Percentiles rank a stretch among this genome's conserved stretches.
Evolutionary conservation across 768 basidiomycete genomes (phyloP).

Genomic region (Cubamyces sp.): DNA sequence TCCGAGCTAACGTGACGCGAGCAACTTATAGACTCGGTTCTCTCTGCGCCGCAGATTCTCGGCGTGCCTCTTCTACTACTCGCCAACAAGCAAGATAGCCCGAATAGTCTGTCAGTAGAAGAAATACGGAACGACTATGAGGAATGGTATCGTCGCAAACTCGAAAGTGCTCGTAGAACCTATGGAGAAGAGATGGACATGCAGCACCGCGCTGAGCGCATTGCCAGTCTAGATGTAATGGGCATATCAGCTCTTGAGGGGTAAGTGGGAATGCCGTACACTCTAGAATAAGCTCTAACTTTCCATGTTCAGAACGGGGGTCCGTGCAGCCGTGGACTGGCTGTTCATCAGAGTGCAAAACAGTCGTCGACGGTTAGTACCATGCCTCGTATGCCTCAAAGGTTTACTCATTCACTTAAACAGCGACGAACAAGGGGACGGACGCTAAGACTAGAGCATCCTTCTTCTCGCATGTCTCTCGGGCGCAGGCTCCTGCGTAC

Average conservation of each 20-base stretch:
- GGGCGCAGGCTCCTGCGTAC: no score
- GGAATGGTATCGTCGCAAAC: slow-evolving; percentile 79
- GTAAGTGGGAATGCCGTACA: slow-evolving; percentile 45
- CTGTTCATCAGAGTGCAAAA: slow-evolving; percentile 93
- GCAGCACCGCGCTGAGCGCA: slow-evolving; percentile 38
- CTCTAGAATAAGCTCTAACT: no score
- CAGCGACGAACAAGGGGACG: slow-evolving; percentile 17
- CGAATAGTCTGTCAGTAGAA: slow-evolving; percentile 78
- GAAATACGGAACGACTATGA: slow-evolving; percentile 91
- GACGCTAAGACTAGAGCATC: neutral
- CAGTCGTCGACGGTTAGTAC: slow-evolving; percentile 61
- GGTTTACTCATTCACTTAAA: neutral
- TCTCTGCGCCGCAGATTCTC: slow-evolving; percentile 88
- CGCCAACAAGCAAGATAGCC: slow-evolving; percentile 95
- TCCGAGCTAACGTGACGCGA: slow-evolving; percentile 28
- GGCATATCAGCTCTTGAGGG: slow-evolving; percentile 91
- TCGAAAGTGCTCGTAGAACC: slow-evolving; percentile 65
- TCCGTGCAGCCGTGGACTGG: slow-evolving; percentile 80
- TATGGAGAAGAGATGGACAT: slow-evolving; percentile 41
- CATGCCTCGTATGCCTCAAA: neutral
- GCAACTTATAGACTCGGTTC: slow-evolving; percentile 68
- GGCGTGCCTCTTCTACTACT: slow-evolving; percentile 88
- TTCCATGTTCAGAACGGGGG: slow-evolving; percentile 62
- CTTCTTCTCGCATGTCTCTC: neutral
- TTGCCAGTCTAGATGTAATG: slow-evolving; percentile 67